Base-by-base conservation (phyloP, 176 grass and related monocot species). In the Juncus inflexus region DNA sequence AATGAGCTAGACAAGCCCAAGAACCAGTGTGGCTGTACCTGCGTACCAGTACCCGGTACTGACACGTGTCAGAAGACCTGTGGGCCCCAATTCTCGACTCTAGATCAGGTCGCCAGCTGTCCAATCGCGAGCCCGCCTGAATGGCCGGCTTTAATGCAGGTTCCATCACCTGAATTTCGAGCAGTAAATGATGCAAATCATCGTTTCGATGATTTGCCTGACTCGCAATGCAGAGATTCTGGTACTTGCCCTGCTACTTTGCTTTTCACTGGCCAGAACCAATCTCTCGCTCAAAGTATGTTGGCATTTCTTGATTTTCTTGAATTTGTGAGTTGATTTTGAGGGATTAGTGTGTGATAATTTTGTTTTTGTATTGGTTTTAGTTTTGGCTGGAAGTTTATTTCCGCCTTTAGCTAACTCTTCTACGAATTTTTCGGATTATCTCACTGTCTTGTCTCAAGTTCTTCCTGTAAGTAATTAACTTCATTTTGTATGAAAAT, bases 101-200 rank as follows among this genome's bases (percentile, higher is more conserved):
- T 89, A 12, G 84, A 89, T 54, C 87, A 97, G 70, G 87, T 88
- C 13, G 50, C 9, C 11, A 79, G 75, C 62, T 97, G 92, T 74
- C 76, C 92, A 6, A 86, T 97, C 35, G 52, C 73, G 28, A 83
- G 7, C 50, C 87, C 87, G 3, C 47, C 82, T 0, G 12, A 61
- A 2, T 97, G 87, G 92, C 92, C 92, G 5, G 79, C 74, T 42
- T 35, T 97, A 15, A 66, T 97, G 11, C 92, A 96, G 60, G 66
- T 91, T 9, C 92, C 92, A 5, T 42, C 13, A 0, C 84, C 80
- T 0, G 82, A 86, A 65, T 84, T 36, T 2, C 79, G 92, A 5
- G 84, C 84, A 2, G 60, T 76, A 50, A 43, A 56, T 8, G 60
- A 61, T 12, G 67, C 2, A 2, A 13, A 10, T 15, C 67, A 62